Evolutionary conservation across 192 early-diverging fungal species (phyloP), one percentile per base, ranked within the genome.

Genomic region (Cetraspora pellucida): DNA sequence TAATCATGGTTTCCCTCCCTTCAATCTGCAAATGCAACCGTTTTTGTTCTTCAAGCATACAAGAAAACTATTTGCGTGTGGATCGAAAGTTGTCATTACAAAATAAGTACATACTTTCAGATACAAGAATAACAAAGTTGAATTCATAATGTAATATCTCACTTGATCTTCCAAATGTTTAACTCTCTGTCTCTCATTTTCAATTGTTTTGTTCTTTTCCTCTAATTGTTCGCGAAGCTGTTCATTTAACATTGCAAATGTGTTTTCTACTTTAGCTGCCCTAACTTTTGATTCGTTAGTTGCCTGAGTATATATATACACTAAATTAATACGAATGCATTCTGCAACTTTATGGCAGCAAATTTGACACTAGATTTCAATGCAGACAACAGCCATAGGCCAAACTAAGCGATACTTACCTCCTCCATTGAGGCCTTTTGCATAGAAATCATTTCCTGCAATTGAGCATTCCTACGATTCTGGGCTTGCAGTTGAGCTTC

Each of bases 211-310:
- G 23, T 77, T 77, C 37, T 80, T 70, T 66, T 83, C 80, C 7
- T 83, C 82, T 1, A 83, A 61, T 59, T 83, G 77, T 58, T 59
- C 77, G 4, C 82, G 65, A 16, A 83, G 74, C 13, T 80, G 79
- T 28, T 80, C 77, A 65, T 83, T 83, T 71, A 80, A 72, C 43
- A 75, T 65, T 10, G 77, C 75, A n/a, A 83, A 61, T 23, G 79
- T 79, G 11, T 78, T 28, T 47, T 83, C 82, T 0, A 50, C 61
- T 52, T 79, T 77, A 3, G 74, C 59, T 3, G 76, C 66, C 23
- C 72, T 67, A 21, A 59, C 49, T 2, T 75, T 61, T 17, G 45
- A 30, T 25, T 60, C 57, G 44, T 71, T 61, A 5, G 61, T 65
- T 5, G 58, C 59, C 59, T 37, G 37, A 37, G 7, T 37, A 37